Evolutionary conservation across 768 basidiomycete species (phyloP), one percentile per base, ranked within the genome.

Genomic region (Leccinum rimulosum): DNA sequence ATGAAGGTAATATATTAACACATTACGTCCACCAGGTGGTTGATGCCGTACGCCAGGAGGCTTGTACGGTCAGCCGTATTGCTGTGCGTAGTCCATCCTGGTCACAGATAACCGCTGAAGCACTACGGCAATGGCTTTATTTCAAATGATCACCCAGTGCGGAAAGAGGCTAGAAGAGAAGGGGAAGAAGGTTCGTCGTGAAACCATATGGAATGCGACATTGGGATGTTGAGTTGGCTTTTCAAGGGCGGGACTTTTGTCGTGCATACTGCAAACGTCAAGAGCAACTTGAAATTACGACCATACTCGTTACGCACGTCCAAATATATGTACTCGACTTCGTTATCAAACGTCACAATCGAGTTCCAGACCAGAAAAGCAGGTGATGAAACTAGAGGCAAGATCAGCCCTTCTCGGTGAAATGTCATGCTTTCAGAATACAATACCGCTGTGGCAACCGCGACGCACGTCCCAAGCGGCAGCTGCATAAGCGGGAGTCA

Each of bases 271-370:
- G 25, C 25, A 25, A 25, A 3, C 25, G 25, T 3, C 17, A 61
- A 65, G 14, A 53, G 66, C 58, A n/a, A 25, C 25, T 25, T 25
- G 25, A 43, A 11, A 43, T 19, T 6, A 43, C 10, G n/a, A 48
- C 45, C 45, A 47, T n/a, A 19, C 2, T 47, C 14, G 22, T 9
- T n/a, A 57, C 51, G 51, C 33, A 52, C 51, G 33, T 50, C 71
- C 61, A 69, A 33, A 73, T 58, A 15, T 56, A 70, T 33, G n/a
- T 33, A 33, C 1, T 55, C 31, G 25, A 63, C 55, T 51, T 70
- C 66, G 17, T 68, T 50, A 19, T 60, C 62, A 1, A 70, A 30
- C 12, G 62, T 66, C 17, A 61, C 6, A 7, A 68, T 5, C 9
- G 40, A 50, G 31, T 53, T 25, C 64, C 66, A 67, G 30, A 61